Evolutionary conservation across 768 basidiomycete species (phyloP).

Genomic region (Rhizopogon rudus): DNA sequence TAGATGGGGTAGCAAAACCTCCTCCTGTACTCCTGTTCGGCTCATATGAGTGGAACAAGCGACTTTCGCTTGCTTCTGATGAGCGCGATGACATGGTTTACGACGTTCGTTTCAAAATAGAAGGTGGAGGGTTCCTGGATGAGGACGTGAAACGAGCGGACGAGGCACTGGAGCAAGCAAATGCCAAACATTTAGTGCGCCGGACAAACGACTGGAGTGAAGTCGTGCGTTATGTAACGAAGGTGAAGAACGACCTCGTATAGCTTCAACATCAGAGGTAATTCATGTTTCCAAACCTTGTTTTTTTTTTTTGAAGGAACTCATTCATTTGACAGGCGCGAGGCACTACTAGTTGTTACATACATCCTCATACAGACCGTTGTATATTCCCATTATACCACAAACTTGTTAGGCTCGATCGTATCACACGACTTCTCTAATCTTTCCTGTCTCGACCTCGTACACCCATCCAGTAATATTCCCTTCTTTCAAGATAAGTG

Average conservation of each 20-base stretch:
- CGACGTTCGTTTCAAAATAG: slow-evolving; percentile 41
- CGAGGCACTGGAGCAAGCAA: slow-evolving; percentile 41
- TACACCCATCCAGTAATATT: slow-evolving; percentile 64
- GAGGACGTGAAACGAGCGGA: slow-evolving; percentile 30
- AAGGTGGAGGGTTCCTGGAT: slow-evolving; percentile 54
- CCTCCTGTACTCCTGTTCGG: slow-evolving; percentile 71
- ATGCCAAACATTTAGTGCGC: slow-evolving; percentile 36
- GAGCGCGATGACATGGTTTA: slow-evolving; percentile 50
- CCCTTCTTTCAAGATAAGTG: slow-evolving; percentile 49
- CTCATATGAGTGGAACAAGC: slow-evolving; percentile 70
- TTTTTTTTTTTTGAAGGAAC: no score
- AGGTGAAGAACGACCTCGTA: neutral
- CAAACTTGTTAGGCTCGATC: neutral
- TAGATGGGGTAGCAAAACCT: slow-evolving; percentile 15
- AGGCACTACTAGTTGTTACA: neutral
- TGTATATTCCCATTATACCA: neutral
- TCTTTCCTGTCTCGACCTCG: slow-evolving; percentile 58
- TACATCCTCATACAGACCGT: neutral
- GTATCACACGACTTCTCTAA: slow-evolving; percentile 20
- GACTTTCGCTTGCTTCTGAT: slow-evolving; percentile 42
- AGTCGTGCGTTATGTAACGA: slow-evolving; percentile 28
- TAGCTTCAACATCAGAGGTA: neutral
- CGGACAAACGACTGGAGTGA: slow-evolving; percentile 59
- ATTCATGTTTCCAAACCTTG: neutral
- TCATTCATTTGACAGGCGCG: neutral